Base-by-base conservation (phyloP, 169 alveolate genomes). In the Pseudocohnilembus persalinus region DNA sequence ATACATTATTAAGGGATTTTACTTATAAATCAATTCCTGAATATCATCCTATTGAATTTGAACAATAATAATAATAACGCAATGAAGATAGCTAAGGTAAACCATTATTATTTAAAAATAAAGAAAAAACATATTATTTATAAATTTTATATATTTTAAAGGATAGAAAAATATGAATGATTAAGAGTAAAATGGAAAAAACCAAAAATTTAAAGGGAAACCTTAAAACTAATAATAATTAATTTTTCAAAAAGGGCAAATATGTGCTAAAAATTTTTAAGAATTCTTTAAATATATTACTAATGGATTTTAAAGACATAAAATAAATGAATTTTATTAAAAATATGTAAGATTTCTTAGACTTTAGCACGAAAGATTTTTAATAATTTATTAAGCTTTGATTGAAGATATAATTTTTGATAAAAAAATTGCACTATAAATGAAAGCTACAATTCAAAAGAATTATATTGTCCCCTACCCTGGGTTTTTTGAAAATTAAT, bases 251-350 rank as follows among this genome's bases (percentile, higher is more conserved):
- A 20, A 20, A 4, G 20, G 68, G 68, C 20, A 11, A 11, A 49
- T 11, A 11, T 4, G 68, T 49, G 68, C 68, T 28, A 78, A 83
- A 65, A 84, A 81, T 74, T 49, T n/a, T 27, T 85, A 84, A 33
- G 29, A 29, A 20, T 29, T 33, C 30, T 27, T 72, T 31, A 49
- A 30, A 29, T 63, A 72, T 29, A 26, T 87, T 15, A 68, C 77
- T 75, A n/a, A 77, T 1, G 77, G 31, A 29, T 49, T 49, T 49
- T 20, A 49, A 49, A 49, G 68, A 49, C 68, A 49, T 20, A 82
- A 88, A 81, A 81, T 88, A 26, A 91, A 92, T 77, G 75, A 81
- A 68, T 83, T 87, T 65, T 92, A 89, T 82, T 85, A 83, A 49
- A 87, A 68, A 27, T 90, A 88, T 87, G 83, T 92, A 31, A 79